Evolutionary conservation across 495 filamentous ascomycete genomes (phyloP).

Genomic region (Lasiosphaeria ovina): DNA sequence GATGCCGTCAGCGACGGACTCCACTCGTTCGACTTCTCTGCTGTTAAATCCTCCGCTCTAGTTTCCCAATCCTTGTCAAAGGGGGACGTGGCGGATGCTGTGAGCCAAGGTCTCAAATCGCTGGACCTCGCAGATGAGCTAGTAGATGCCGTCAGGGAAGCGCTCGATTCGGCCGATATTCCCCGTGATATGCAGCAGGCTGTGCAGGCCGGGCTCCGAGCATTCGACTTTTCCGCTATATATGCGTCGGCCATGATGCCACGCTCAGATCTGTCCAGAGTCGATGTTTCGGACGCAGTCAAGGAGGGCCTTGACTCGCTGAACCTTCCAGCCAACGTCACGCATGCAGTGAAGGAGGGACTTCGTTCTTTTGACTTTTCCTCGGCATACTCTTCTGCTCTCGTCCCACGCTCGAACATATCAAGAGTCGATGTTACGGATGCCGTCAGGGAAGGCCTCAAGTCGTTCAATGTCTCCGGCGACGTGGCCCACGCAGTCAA

Average conservation of each 20-base stretch:
- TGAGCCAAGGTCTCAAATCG: constrained; percentile 26
- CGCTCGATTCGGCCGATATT: constrained; percentile 19
- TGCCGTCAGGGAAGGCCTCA: constrained; percentile 31
- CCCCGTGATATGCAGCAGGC: constrained; percentile 15
- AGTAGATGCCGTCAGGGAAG: constrained; percentile 28
- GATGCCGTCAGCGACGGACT: constrained; percentile 46
- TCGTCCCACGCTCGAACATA: constrained; percentile 18
- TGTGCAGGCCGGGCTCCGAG: constrained; percentile 20
- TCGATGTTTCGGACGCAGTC: constrained; percentile 30
- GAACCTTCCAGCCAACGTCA: constrained; percentile 19
- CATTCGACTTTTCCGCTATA: constrained; percentile 26
- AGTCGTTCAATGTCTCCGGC: constrained; percentile 15
- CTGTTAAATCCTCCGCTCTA: constrained; percentile 23
- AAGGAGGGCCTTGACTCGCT: constrained; percentile 30
- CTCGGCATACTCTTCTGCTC: constrained; percentile 16
- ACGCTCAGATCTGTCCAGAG: constrained; percentile 24
- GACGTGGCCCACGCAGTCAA: constrained; percentile 23
- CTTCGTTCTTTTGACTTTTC: constrained; percentile 25
- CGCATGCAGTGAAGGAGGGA: constrained; percentile 19
- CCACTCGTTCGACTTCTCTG: constrained; percentile 40
- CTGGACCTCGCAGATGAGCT: constrained; percentile 27
- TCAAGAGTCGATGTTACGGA: constrained; percentile 24
- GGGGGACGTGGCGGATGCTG: constrained; percentile 27
- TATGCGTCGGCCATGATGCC: constrained; percentile 24
- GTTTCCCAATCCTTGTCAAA: constrained; percentile 24